Evolutionary conservation across 345 rosid genomes (phyloP).

Genomic region (Lenwebbia sp.): DNA sequence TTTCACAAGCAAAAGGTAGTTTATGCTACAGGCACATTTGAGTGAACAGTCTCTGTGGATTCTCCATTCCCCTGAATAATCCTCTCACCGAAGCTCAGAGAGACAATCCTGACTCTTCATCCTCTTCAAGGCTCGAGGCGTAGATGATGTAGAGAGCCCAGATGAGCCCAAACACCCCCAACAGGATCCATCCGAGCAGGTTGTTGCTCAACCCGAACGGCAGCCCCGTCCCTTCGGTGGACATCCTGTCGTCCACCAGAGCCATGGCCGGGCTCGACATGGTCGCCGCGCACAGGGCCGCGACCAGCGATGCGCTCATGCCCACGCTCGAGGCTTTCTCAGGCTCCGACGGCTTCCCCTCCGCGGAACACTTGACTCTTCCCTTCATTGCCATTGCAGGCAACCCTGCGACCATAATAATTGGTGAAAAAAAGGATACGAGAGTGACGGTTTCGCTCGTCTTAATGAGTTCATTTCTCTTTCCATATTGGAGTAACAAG

Average conservation of each 20-base stretch:
- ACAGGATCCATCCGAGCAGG: constrained; percentile 82
- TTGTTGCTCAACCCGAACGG: constrained; percentile 95
- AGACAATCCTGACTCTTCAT: constrained; percentile 88
- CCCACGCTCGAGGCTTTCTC: constrained; percentile 18
- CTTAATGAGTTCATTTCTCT: not conserved
- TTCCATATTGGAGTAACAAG: not conserved
- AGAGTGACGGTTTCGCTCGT: not conserved
- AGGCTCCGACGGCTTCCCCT: constrained; percentile 9
- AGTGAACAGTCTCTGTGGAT: not conserved
- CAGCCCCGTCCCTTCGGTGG: constrained; percentile 88
- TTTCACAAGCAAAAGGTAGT: not conserved
- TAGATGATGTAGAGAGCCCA: constrained; percentile 74
- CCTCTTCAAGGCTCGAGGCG: constrained; percentile 64
- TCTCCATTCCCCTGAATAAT: not conserved
- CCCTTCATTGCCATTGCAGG: constrained; percentile 43
- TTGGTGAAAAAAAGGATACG: not conserved
- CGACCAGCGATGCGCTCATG: constrained; percentile 29
- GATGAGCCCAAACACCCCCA: constrained; percentile 76
- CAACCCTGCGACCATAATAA: constrained; percentile 32
- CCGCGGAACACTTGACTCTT: constrained; percentile 52
- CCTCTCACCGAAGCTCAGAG: constrained; percentile 20
- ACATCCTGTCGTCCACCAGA: constrained; percentile 83
- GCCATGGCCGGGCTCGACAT: constrained; percentile 72
- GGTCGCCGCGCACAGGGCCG: constrained; percentile 46
- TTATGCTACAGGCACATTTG: not conserved